Percentiles rank a stretch among this genome's conserved stretches.
These are phyloP conservation scores for Russula compacta DNA, from an alignment of 768 basidiomycete species.

Conservation along the genomic window DNA sequence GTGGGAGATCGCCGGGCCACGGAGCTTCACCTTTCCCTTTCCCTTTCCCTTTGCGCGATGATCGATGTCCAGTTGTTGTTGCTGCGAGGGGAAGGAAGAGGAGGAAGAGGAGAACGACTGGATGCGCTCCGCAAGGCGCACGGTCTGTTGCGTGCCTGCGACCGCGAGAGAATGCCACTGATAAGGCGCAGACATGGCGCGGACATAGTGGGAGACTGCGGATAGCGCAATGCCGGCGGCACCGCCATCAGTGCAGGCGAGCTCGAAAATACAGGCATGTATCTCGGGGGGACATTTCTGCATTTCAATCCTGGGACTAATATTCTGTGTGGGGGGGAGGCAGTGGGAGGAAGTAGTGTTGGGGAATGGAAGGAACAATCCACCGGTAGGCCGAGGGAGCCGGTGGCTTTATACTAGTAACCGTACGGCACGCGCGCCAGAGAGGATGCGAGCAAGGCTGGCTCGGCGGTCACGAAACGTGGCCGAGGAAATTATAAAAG, in stretches of 20 bases:
- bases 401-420: neutral
- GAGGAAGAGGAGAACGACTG: neutral
- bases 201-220: conserved; percentile 34
- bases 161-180: conserved; percentile 35
- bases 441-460: neutral
- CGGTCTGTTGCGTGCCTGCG: conserved; percentile 25
- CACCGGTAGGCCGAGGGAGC: neutral
- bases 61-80: neutral
- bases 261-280: conserved; percentile 35
- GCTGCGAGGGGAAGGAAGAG: neutral
- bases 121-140: conserved; percentile 22
- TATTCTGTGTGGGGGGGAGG: neutral
- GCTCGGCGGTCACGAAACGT: neutral
- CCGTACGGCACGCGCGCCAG: neutral
- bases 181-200: conserved; percentile 31
- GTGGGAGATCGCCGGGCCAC: conserved; percentile 7
- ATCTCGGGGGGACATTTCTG: conserved; percentile 36
- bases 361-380: neutral
- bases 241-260: conserved; percentile 36
- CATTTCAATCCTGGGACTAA: neutral
- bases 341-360: neutral
- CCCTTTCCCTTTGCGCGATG: neutral
- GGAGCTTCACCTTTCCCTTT: neutral
- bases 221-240: conserved; percentile 30
- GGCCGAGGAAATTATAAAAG: neutral